These are phyloP conservation scores for Gamsiella multidivaricata DNA, from an alignment of 192 early-diverging fungal genomes.

Conservation along the genomic window DNA sequence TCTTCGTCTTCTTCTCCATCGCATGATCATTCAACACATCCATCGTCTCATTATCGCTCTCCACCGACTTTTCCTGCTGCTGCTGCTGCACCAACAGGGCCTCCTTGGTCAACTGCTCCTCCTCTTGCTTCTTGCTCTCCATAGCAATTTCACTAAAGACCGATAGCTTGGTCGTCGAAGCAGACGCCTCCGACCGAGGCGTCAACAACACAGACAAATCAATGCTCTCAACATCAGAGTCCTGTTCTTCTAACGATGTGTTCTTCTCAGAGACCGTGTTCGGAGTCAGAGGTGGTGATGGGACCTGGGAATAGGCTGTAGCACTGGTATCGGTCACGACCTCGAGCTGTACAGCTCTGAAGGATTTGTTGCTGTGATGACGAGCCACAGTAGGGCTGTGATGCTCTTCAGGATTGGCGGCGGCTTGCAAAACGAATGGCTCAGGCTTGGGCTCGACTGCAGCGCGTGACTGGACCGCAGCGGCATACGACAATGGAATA, in stretches of 20 bases:
- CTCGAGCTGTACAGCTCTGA: conserved; percentile 11
- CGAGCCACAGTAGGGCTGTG: not conserved
- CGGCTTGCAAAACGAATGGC: conserved; percentile 21
- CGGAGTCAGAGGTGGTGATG: conserved; percentile 48
- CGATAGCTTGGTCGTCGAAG: not conserved
- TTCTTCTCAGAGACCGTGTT: not conserved
- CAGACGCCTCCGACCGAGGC: conserved; percentile 7
- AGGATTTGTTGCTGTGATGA: not conserved
- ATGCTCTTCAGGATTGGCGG: conserved; percentile 10
- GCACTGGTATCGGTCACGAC: conserved; percentile 8
- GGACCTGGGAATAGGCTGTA: conserved; percentile 18
- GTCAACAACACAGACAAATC: conserved; percentile 11
- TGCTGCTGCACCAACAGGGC: too few species aligned
- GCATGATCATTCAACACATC: conserved; percentile 1
- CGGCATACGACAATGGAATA: not conserved
- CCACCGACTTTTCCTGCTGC: too few species aligned
- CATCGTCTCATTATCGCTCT: conserved; percentile 9
- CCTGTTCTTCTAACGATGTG: not conserved
- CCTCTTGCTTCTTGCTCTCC: too few species aligned
- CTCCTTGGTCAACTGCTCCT: too few species aligned
- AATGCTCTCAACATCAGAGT: not conserved
- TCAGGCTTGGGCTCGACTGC: not conserved
- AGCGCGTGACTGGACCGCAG: not conserved
- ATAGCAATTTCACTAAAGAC: too few species aligned
- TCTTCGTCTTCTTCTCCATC: not conserved